Evolutionary conservation across 208 protist species (phyloP), one percentile per base, ranked within the genome.

Genomic region (Trypanosoma grayi): DNA sequence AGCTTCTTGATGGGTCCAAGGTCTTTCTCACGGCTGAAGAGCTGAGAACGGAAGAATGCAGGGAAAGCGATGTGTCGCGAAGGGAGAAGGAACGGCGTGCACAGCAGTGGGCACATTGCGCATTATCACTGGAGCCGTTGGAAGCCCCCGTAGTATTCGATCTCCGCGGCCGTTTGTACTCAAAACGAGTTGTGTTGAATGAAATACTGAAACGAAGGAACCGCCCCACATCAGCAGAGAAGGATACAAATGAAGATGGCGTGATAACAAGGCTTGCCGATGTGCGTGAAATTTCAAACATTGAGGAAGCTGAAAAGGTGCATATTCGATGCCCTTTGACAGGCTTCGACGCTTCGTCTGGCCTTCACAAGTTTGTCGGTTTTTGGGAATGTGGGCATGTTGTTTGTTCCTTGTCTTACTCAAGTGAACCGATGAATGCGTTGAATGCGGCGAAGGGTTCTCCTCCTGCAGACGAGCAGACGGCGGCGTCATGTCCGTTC

Each of bases 331-430:
- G 86, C 30, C 77, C 86, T 6, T 54, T 93, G 11, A 87, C 77
- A 5, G 70, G 75, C 0, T 82, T 75, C 61, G 58, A 73, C 5
- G 62, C 80, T 37, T 53, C 56, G 20, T 79, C 67, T 51, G 86
- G 83, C 11, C 41, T 74, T 27, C 77, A 83, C 53, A 44, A 60
- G 2, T 93, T 93, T 66, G 64, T 79, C 48, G 86, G 86, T 4
- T 81, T 90, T 48, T 93, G 86, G 83, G 45, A 46, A n/a, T 93
- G 86, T 52, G 86, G 86, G 13, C 86, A 93, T 47, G 78, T 87
- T 43, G 53, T 93, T 11, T 70, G 64, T 48, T 34, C 55, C 14
- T 74, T n/a, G n/a, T n/a, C 62, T 20, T 70, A 54, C n/a, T 13
- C 77, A 6, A 41, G n/a, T 2, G 60, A 60, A 7, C 53, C 43